Conservation (phyloP, 176 grass and related monocot species). For the Zea mays region DNA sequence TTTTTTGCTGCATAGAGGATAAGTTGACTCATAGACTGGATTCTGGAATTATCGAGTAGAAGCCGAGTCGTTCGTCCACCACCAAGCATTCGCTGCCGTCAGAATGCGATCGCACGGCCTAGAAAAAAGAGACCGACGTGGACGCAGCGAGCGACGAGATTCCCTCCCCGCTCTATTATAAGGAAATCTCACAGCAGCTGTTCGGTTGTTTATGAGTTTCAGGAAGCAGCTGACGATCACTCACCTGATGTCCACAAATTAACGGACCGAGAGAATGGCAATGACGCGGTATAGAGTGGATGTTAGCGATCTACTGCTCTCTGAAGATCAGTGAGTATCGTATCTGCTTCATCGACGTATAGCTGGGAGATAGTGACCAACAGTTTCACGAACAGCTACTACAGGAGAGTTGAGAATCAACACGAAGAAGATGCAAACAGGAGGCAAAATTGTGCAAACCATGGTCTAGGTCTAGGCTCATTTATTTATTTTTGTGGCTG, state of each 20-base stretch:
- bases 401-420: neutral
- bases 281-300: slow-evolving; percentile 1
- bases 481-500: neutral
- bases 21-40: too few relatives aligned
- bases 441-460: slow-evolving; percentile 14
- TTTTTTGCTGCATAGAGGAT: too few relatives aligned
- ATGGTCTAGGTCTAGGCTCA: slow-evolving; percentile 6
- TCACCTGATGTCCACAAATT: slow-evolving; percentile 4
- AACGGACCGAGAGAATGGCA: slow-evolving; percentile 39
- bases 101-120: too few relatives aligned
- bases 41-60: too few relatives aligned
- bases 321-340: neutral
- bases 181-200: too few relatives aligned
- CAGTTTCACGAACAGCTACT: neutral
- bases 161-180: too few relatives aligned
- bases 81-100: too few relatives aligned
- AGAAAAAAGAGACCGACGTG: too few relatives aligned
- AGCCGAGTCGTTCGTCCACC: too few relatives aligned
- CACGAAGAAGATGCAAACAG: neutral
- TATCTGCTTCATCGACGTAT: neutral
- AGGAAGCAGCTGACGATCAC: slow-evolving; percentile 25
- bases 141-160: too few relatives aligned
- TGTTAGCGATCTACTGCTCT: neutral
- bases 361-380: slow-evolving; percentile 14
- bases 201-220: slow-evolving; percentile 2